A percentile compares a stretch with the other conserved stretches of the same genome.
These are phyloP conservation scores for Pinus albicaulis DNA, from an alignment of 75 land plant genomes.

Conservation along the genomic window DNA sequence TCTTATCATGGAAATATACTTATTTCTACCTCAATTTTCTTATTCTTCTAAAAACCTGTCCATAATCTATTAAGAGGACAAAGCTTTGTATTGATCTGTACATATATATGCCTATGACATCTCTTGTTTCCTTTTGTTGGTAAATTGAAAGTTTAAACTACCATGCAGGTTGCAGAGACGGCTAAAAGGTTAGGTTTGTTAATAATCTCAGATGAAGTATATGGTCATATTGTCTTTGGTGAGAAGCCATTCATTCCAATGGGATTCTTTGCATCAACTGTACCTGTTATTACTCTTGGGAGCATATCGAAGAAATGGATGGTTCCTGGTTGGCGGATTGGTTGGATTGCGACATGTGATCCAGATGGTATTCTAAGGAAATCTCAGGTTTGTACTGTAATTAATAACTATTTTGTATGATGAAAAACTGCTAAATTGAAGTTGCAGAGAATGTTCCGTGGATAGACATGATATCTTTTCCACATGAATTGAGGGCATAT, in stretches of 20 bases:
- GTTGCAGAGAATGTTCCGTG: neutral
- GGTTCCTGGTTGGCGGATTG: conserved; percentile 74
- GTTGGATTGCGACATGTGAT: conserved; percentile 59
- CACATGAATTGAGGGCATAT: neutral
- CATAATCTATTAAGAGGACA: neutral
- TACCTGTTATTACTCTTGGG: conserved; percentile 63
- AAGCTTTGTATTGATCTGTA: neutral
- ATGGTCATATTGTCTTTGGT: conserved; percentile 55
- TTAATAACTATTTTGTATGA: neutral
- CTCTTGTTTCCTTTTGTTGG: neutral
- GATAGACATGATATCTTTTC: neutral
- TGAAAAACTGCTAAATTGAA: neutral
- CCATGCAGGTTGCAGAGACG: conserved; percentile 47
- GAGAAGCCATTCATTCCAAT: conserved; percentile 36
- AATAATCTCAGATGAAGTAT: conserved; percentile 68
- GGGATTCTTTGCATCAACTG: conserved; percentile 54
- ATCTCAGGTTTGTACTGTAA: conserved; percentile 35
- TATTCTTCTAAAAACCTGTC: neutral
- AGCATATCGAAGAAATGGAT: conserved; percentile 69
- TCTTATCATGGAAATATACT: neutral
- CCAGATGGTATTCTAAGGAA: conserved; percentile 46
- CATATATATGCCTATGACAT: no score
- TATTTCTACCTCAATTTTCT: neutral
- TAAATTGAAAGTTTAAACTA: neutral
- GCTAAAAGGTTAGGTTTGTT: conserved; percentile 48